Evolutionary conservation across 2,329 filamentous ascomycete species (phyloP), one percentile per base, ranked within the genome.

Genomic region (Bipolaris victoriae): DNA sequence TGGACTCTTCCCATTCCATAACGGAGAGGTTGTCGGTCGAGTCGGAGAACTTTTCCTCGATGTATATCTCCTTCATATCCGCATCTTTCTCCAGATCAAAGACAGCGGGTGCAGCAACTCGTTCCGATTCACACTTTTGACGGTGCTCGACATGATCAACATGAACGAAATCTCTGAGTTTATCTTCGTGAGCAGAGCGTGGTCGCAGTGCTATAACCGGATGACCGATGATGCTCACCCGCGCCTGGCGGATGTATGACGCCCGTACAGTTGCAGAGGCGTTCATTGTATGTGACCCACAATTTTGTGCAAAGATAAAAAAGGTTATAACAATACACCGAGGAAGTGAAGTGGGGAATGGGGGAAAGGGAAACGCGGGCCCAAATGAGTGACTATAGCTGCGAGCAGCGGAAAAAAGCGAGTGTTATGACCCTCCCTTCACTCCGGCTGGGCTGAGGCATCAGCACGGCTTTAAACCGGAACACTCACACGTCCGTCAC

Each of bases 211-310:
- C 62, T 53, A 16, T 52, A 26, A 2, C 31, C 22, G 26, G 29
- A 22, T 22, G 56, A n/a, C n/a, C 53, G 6, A 60, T 56, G 29
- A 64, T 62, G 56, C 58, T 63, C 50, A 66, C 62, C 40, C 64
- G 56, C 26, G 66, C 64, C 39, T 64, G 61, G 29, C 67, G 67
- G 41, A 72, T 64, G 26, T 71, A 70, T 26, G 64, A 65, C 2
- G 63, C 67, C 29, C 69, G 62, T 40, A 71, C 70, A 5, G 68
- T 66, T 26, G 69, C 68, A 35, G 69, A 72, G 45, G 68, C 69
- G 36, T 72, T 71, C 69, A 72, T 72, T n/a, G 22, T 59, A 40
- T 13, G 16, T 40, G 24, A 26, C 20, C 54, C 29, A 11, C 29
- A 31, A 13, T 11, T 31, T 31, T 31, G 10, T 11, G 29, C 29